These are phyloP conservation scores for Coprinopsis sp. DNA, from an alignment of 768 basidiomycete genomes.

Conservation along the genomic window DNA sequence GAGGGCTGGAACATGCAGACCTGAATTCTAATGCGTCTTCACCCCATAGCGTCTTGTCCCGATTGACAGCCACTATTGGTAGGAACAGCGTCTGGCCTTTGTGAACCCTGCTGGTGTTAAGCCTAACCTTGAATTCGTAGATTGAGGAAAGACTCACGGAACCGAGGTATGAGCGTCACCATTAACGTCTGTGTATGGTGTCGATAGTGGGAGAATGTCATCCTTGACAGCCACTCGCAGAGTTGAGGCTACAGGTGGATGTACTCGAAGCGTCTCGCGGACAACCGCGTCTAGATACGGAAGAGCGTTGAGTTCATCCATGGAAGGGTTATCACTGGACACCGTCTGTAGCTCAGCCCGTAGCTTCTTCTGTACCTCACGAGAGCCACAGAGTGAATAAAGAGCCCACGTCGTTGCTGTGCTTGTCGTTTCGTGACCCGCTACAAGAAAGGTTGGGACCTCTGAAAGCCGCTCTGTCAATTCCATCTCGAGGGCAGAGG, in stretches of 20 bases:
- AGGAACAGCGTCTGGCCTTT: conserved; percentile 43
- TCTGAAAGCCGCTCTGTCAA: conserved; percentile 29
- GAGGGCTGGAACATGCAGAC: conserved; percentile 22
- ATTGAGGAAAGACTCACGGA: conserved; percentile 22
- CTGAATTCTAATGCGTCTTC: conserved; percentile 56
- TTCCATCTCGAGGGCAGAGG: neutral
- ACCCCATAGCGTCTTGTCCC: conserved; percentile 53
- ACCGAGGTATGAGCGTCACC: conserved; percentile 37
- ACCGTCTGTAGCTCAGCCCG: conserved; percentile 51
- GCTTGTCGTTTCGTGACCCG: conserved; percentile 57
- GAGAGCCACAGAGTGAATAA: conserved; percentile 46
- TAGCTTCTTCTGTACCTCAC: conserved; percentile 47
- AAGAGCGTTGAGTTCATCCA: conserved; percentile 62
- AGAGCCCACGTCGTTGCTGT: conserved; percentile 54
- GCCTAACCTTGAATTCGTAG: neutral
- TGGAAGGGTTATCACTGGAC: conserved; percentile 51
- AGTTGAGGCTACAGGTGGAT: conserved; percentile 46
- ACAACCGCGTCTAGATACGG: conserved; percentile 64
- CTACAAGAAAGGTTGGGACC: conserved; percentile 56
- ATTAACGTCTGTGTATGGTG: conserved; percentile 40
- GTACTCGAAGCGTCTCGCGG: conserved; percentile 52
- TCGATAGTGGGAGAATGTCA: conserved; percentile 45
- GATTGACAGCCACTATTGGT: conserved; percentile 49
- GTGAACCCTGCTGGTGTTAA: conserved; percentile 23
- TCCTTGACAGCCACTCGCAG: conserved; percentile 43